Conservation (phyloP, 306 rosid species). For the Rosa multiflora region DNA sequence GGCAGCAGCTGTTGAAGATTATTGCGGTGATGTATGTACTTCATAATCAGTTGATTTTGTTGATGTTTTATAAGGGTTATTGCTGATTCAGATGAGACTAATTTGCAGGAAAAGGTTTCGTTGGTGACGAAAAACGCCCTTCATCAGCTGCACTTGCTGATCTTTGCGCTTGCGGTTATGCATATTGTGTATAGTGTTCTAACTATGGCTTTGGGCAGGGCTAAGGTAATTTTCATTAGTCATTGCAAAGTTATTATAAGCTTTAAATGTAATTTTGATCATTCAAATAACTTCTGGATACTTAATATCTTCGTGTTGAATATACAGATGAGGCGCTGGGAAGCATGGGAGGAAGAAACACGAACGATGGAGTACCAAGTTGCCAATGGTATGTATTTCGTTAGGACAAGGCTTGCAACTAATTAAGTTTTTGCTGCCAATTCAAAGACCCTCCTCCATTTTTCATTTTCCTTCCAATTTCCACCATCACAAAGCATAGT, state of each 20-base stretch:
- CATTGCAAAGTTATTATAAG: not conserved
- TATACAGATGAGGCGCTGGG: constrained; percentile 40
- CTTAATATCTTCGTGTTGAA: not conserved
- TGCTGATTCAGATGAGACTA: not conserved
- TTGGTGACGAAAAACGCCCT: constrained; percentile 31
- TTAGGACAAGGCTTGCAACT: not conserved
- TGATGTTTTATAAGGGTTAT: not conserved
- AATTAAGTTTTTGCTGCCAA: not conserved
- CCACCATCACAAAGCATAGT: not conserved
- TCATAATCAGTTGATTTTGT: not conserved
- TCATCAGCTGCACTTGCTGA: constrained; percentile 41
- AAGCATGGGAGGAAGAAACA: constrained; percentile 44
- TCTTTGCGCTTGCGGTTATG: constrained; percentile 40
- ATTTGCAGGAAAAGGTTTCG: constrained; percentile 42
- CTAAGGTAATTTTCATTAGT: constrained; percentile 30
- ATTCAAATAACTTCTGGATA: not conserved
- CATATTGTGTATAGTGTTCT: constrained; percentile 39
- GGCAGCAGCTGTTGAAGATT: constrained; percentile 16
- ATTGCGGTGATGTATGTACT: constrained; percentile 23
- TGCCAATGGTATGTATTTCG: constrained; percentile 38
- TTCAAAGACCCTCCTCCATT: not conserved
- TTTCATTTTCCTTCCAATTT: not conserved
- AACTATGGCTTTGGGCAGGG: constrained; percentile 40
- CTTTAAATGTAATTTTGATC: not conserved
- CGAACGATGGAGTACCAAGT: constrained; percentile 42